Evolutionary conservation across 805 yeast genomes (phyloP).

Genomic region (Nadsonia fulvescens): DNA sequence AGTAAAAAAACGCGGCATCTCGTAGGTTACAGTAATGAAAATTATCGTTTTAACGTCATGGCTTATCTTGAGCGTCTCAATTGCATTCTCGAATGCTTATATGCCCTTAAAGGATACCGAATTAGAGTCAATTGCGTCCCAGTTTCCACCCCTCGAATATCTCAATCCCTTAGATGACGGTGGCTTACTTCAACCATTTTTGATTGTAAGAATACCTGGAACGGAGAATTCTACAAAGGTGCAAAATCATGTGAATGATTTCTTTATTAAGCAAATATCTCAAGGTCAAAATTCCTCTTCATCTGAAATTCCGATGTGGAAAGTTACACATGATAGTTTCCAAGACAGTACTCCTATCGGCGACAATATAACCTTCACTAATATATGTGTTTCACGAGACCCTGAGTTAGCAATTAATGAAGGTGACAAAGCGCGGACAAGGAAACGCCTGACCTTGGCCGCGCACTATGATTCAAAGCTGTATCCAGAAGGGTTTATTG

Average conservation of each 20-base stretch:
- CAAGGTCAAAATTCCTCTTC: conserved; percentile 5
- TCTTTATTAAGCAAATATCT: conserved; percentile 16
- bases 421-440: too few species aligned
- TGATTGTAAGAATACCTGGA: conserved; percentile 25
- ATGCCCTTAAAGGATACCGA: too few species aligned
- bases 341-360: conserved; percentile 22
- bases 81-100: too few species aligned
- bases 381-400: conserved; percentile 15
- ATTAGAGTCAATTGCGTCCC: too few species aligned
- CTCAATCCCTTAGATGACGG: conserved; percentile 8
- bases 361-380: conserved; percentile 17
- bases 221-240: conserved; percentile 22
- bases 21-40: too few species aligned
- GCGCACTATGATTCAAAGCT: conserved; percentile 40
- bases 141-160: conserved; percentile 7
- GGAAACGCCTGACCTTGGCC: conserved; percentile 25
- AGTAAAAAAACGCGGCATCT: too few species aligned
- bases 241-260: conserved; percentile 20
- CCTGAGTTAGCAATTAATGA: conserved; percentile 11
- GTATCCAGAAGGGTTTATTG: conserved; percentile 35
- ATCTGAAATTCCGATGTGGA: conserved; percentile 11
- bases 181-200: conserved; percentile 16
- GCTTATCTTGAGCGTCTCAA: too few species aligned
- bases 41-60: too few species aligned
- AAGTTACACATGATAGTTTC: conserved; percentile 15